Evolutionary conservation across 1,284 basidiomycete species (phyloP).

Genomic region (Pulchroboletus neoregius): DNA sequence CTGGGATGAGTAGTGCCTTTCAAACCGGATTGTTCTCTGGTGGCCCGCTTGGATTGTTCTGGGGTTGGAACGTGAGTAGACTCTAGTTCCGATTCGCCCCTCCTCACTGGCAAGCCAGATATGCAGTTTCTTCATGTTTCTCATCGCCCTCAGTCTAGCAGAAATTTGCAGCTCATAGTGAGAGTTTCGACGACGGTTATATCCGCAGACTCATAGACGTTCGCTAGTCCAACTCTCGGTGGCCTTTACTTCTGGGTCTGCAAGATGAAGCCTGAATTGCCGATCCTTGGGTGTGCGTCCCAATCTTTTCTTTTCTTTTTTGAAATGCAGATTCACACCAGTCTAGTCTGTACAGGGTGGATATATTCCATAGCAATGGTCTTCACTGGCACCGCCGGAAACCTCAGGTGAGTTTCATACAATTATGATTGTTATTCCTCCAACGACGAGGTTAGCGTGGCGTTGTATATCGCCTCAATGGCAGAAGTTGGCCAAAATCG

Average conservation of each 20-base stretch:
- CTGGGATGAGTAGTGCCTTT: slow-evolving; percentile 57
- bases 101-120: slow-evolving; percentile 36
- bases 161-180: slow-evolving; percentile 61
- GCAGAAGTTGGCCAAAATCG: slow-evolving; percentile 48
- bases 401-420: slow-evolving; percentile 41
- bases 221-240: slow-evolving; percentile 49
- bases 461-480: slow-evolving; percentile 52
- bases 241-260: slow-evolving; percentile 64
- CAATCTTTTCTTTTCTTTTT: no score
- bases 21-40: slow-evolving; percentile 59
- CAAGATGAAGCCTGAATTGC: slow-evolving; percentile 55
- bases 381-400: slow-evolving; percentile 59
- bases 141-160: slow-evolving; percentile 54
- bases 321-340: background rate
- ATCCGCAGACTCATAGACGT: slow-evolving; percentile 1
- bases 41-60: slow-evolving; percentile 56
- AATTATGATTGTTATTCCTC: background rate
- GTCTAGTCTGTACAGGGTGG: slow-evolving; percentile 51
- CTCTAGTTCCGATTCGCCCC: background rate
- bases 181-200: slow-evolving; percentile 17
- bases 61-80: slow-evolving; percentile 59
- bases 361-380: slow-evolving; percentile 60
- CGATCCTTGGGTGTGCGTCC: slow-evolving; percentile 51
- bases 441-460: slow-evolving; percentile 37
- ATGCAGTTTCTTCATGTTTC: slow-evolving; percentile 57